These are phyloP conservation scores for Aureobasidium sp. DNA, from an alignment of 2,329 filamentous ascomycete species.

Conservation along the genomic window DNA sequence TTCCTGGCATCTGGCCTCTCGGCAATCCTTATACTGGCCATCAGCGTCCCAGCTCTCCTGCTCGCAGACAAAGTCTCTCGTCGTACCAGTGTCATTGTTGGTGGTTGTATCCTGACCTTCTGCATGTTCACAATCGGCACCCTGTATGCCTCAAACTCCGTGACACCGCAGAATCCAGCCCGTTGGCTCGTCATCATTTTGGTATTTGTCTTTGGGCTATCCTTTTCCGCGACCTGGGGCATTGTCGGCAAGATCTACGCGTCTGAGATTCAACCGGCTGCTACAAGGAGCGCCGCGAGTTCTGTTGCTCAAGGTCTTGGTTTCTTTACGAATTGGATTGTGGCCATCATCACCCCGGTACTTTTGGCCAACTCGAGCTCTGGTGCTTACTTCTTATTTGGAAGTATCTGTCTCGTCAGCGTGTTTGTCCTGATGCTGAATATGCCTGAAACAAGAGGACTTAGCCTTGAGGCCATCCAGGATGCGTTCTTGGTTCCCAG, in stretches of 20 bases:
- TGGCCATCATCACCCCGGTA: slow-evolving; percentile 41
- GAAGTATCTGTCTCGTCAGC: slow-evolving; percentile 19
- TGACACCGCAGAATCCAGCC: slow-evolving; percentile 22
- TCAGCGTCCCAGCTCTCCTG: slow-evolving; percentile 49
- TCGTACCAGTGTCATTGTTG: slow-evolving; percentile 47
- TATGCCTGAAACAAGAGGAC: slow-evolving; percentile 18
- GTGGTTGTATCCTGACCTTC: slow-evolving; percentile 44
- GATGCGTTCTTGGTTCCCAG: slow-evolving; percentile 9
- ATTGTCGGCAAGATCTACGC: slow-evolving; percentile 52
- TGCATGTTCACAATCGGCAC: slow-evolving; percentile 50
- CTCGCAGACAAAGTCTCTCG: slow-evolving; percentile 51
- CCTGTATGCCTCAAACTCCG: slow-evolving; percentile 39
- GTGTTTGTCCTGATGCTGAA: slow-evolving; percentile 13
- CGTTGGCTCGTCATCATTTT: slow-evolving; percentile 45
- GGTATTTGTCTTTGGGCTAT: slow-evolving; percentile 44
- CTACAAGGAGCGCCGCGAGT: slow-evolving; percentile 48
- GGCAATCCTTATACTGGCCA: slow-evolving; percentile 47
- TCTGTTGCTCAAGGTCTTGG: slow-evolving; percentile 48
- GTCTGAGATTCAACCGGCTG: slow-evolving; percentile 50
- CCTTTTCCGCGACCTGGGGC: slow-evolving; percentile 45
- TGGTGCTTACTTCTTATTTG: slow-evolving; percentile 31
- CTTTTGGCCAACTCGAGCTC: slow-evolving; percentile 38
- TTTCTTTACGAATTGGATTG: slow-evolving; percentile 37
- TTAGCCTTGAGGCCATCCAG: slow-evolving; percentile 17
- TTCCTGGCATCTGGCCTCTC: slow-evolving; percentile 56